phyloP scores from a whole-genome alignment of 2,329 filamentous ascomycete genomes.

The Metarhizium humberi region DNA sequence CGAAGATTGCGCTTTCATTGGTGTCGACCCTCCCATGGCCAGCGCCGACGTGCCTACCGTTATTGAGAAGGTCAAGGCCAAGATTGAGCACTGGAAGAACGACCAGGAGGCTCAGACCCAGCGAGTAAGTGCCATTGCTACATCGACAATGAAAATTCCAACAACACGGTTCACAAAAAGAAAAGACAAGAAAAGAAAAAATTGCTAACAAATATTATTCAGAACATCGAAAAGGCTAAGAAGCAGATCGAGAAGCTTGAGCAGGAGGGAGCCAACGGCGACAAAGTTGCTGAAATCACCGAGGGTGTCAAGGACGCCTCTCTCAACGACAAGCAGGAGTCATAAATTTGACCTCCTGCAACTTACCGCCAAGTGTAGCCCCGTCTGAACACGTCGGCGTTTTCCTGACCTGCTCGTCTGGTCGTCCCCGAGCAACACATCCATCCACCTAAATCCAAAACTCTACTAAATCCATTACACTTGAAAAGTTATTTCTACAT shows the following conservation, averaged over 20 bases:
- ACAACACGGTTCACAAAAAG: neutral
- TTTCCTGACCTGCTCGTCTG: neutral
- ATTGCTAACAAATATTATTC: slow-evolving; percentile 14
- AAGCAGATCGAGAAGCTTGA: slow-evolving; percentile 90
- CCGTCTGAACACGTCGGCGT: neutral
- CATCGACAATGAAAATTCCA: neutral
- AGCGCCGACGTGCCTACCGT: slow-evolving; percentile 70
- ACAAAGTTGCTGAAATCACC: slow-evolving; percentile 44
- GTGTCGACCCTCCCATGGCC: slow-evolving; percentile 80
- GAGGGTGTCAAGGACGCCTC: slow-evolving; percentile 42
- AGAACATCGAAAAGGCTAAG: slow-evolving; percentile 97
- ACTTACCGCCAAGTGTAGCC: neutral
- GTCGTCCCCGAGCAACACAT: neutral
- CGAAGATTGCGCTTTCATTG: slow-evolving; percentile 77
- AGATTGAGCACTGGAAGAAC: slow-evolving; percentile 83
- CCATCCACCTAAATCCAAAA: neutral
- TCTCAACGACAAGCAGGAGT: slow-evolving; percentile 43
- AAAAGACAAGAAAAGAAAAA: neutral
- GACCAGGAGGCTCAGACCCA: slow-evolving; percentile 86
- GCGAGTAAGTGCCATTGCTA: slow-evolving; percentile 51
- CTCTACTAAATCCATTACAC: neutral
- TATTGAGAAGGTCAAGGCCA: slow-evolving; percentile 84
- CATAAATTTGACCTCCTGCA: slow-evolving; percentile 18
- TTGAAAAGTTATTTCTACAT: neutral
- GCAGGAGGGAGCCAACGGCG: slow-evolving; percentile 36